Conservation (phyloP, 1,284 basidiomycete species). For the Wolfiporia cocos region DNA sequence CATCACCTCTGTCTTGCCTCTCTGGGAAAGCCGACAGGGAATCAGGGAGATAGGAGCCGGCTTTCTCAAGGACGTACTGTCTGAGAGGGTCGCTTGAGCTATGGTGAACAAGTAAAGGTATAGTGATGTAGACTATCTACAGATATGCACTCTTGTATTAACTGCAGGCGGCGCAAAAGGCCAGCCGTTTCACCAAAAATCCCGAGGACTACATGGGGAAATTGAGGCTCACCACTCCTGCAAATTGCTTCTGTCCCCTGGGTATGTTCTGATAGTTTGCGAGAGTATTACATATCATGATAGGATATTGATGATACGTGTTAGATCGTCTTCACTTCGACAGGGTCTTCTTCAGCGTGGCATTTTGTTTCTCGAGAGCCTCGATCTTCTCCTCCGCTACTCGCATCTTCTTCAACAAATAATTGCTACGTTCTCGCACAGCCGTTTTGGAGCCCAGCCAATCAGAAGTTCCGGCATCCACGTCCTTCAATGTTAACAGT, state of each 20-base stretch:
- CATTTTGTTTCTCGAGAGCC: conserved; percentile 62
- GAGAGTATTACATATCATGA: no score
- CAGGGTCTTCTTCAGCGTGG: conserved; percentile 55
- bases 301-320: no score
- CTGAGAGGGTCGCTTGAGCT: not conserved
- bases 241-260: no score
- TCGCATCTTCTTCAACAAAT: conserved; percentile 73
- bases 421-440: conserved; percentile 57
- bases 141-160: no score
- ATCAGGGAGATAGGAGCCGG: conserved; percentile 8
- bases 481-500: conserved; percentile 59
- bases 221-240: no score
- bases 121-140: no score
- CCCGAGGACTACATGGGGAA: no score
- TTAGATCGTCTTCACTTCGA: conserved; percentile 13
- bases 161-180: no score
- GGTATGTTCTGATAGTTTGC: no score
- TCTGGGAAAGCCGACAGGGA: conserved; percentile 7
- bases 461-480: conserved; percentile 41
- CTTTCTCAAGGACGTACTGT: no score
- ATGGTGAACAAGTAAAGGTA: no score
- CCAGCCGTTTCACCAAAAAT: no score
- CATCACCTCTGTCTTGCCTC: conserved; percentile 8
- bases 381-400: conserved; percentile 64
- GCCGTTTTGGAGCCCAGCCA: conserved; percentile 46